Evolutionary conservation across 2,329 filamentous ascomycete species (phyloP).

Genomic region (Spiromastix sp.): DNA sequence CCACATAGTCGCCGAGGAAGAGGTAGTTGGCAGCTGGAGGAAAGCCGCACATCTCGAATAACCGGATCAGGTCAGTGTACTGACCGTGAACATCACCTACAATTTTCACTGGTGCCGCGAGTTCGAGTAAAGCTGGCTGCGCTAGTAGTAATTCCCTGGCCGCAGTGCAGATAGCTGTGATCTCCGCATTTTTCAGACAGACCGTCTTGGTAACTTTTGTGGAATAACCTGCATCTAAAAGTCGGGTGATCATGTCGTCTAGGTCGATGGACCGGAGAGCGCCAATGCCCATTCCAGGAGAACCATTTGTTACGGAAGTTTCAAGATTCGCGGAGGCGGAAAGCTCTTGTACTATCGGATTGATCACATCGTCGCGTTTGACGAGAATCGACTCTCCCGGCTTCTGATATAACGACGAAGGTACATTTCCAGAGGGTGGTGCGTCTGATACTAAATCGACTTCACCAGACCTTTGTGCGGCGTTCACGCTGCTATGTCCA

Average conservation of each 20-base stretch:
- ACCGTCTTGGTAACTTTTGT: slow-evolving; percentile 97
- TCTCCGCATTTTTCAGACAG: slow-evolving; percentile 94
- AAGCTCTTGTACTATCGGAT: slow-evolving; percentile 49
- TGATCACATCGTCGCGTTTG: slow-evolving; percentile 62
- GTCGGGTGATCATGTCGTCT: slow-evolving; percentile 91
- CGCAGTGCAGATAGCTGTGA: slow-evolving; percentile 82
- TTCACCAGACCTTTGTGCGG: slow-evolving; percentile 76
- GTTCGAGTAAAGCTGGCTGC: slow-evolving; percentile 82
- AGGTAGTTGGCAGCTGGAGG: slow-evolving; percentile 86
- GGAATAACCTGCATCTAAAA: slow-evolving; percentile 88
- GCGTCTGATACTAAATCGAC: slow-evolving; percentile 91
- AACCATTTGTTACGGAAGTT: slow-evolving; percentile 32
- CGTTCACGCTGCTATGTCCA: slow-evolving; percentile 66
- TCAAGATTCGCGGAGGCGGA: slow-evolving; percentile 18
- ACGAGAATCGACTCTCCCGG: slow-evolving; percentile 86
- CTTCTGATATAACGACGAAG: slow-evolving; percentile 50
- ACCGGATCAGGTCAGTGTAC: slow-evolving; percentile 88
- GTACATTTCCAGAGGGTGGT: slow-evolving; percentile 59
- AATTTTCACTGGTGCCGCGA: slow-evolving; percentile 93
- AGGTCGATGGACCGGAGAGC: slow-evolving; percentile 88
- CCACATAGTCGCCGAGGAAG: slow-evolving; percentile 92
- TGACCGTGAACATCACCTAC: slow-evolving; percentile 95
- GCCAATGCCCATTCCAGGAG: slow-evolving; percentile 65
- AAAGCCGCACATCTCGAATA: slow-evolving; percentile 99
- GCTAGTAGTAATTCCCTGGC: slow-evolving; percentile 82